phyloP scores from a whole-genome alignment of 306 rosid species.

The Lotus japonicus region DNA sequence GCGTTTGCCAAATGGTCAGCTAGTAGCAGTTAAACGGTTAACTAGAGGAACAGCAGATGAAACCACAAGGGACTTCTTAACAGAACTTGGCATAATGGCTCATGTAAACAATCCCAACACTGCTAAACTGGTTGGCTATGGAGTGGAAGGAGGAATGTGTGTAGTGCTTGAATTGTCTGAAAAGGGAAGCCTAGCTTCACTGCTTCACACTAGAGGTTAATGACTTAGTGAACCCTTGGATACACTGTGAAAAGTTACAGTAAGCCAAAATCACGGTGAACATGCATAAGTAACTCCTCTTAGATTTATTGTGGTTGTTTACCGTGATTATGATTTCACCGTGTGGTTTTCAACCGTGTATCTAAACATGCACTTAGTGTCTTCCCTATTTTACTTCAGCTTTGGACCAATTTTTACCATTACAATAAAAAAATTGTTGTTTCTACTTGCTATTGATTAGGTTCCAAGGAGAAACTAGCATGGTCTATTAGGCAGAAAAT shows the following conservation, averaged over 20 bases:
- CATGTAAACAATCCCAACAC: constrained; percentile 77
- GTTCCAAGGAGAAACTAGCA: constrained; percentile 52
- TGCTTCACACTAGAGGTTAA: constrained; percentile 43
- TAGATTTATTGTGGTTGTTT: too few species aligned
- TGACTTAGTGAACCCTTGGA: not conserved
- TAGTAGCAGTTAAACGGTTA: constrained; percentile 61
- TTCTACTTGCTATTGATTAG: constrained; percentile 23
- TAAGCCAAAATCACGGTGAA: too few species aligned
- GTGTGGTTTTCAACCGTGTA: too few species aligned
- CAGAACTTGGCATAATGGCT: constrained; percentile 83
- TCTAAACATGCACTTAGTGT: too few species aligned
- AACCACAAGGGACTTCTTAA: constrained; percentile 51
- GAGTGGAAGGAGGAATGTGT: constrained; percentile 81
- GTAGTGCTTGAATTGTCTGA: constrained; percentile 70
- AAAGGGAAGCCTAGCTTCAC: constrained; percentile 78
- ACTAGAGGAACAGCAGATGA: constrained; percentile 62
- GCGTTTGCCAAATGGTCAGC: constrained; percentile 47
- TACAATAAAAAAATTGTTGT: not conserved
- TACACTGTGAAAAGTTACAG: too few species aligned
- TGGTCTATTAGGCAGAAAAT: constrained; percentile 67
- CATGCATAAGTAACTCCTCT: too few species aligned
- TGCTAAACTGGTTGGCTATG: constrained; percentile 72
- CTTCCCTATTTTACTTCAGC: too few species aligned
- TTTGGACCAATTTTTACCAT: not conserved
- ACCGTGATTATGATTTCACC: too few species aligned